Evolutionary conservation across 352 stramenopile species (phyloP).

Genomic region (Hyaloperonospora arabidopsidis): DNA sequence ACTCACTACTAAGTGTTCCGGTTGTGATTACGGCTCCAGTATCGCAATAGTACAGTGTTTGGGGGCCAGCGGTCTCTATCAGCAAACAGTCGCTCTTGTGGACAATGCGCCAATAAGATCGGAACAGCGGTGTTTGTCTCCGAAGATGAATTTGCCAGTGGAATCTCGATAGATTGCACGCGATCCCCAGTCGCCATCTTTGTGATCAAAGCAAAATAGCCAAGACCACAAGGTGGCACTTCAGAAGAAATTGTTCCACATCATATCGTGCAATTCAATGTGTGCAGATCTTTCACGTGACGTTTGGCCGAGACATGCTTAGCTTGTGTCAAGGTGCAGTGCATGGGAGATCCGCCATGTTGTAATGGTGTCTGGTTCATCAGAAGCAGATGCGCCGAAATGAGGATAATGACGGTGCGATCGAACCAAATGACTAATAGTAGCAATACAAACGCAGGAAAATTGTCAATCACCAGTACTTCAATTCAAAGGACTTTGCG

Average conservation of each 20-base stretch:
- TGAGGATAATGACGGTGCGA: slow-evolving; percentile 50
- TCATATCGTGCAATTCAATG: slow-evolving; percentile 6
- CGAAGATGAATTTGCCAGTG: slow-evolving; percentile 31
- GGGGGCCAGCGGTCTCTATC: neutral
- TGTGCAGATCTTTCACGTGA: neutral
- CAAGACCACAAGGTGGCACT: slow-evolving; percentile 20
- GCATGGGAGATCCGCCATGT: slow-evolving; percentile 39
- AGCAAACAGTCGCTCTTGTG: slow-evolving; percentile 3
- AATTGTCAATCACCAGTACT: slow-evolving; percentile 2
- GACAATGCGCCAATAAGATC: neutral
- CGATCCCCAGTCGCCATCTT: slow-evolving; percentile 43
- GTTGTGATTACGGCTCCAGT: slow-evolving; percentile 44
- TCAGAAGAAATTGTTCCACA: slow-evolving; percentile 12
- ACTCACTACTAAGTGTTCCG: slow-evolving; percentile 37
- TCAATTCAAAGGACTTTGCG: too few species aligned
- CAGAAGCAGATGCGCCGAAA: slow-evolving; percentile 70
- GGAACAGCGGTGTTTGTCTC: slow-evolving; percentile 18
- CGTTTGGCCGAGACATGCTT: neutral
- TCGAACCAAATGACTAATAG: slow-evolving; percentile 59
- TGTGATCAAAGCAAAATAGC: slow-evolving; percentile 46
- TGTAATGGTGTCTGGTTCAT: slow-evolving; percentile 59
- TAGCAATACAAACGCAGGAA: slow-evolving; percentile 66
- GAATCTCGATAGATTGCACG: slow-evolving; percentile 43
- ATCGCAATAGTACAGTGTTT: slow-evolving; percentile 12
- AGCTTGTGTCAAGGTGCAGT: neutral